Percentiles rank a stretch among this genome's conserved stretches.
phyloP scores from a whole-genome alignment of 2,329 filamentous ascomycete genomes.

The Penicillium sp. region DNA sequence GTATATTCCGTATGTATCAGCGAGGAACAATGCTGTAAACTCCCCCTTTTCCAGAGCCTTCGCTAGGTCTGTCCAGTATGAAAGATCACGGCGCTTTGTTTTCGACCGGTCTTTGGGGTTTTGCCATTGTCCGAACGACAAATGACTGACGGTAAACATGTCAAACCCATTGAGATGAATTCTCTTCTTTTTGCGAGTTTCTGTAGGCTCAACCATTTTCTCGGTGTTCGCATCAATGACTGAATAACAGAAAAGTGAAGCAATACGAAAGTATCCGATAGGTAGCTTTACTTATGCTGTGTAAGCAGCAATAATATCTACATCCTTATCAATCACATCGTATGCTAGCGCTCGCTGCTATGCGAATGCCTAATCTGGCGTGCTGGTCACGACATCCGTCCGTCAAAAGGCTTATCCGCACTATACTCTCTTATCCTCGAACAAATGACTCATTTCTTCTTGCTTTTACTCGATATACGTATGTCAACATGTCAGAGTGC shows the following conservation, averaged over 20 bases:
- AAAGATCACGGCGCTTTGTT: constrained; percentile 36
- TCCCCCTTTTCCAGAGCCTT: constrained; percentile 46
- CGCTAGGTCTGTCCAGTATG: constrained; percentile 47
- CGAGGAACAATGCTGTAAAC: constrained; percentile 51
- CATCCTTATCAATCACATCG: not conserved
- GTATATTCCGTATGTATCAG: constrained; percentile 55
- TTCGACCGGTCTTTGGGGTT: constrained; percentile 31
- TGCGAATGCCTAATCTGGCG: not conserved
- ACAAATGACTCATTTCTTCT: not conserved
- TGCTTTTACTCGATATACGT: not conserved
- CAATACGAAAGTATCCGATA: too few relatives aligned
- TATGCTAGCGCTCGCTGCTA: not conserved
- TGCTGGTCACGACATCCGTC: constrained; percentile 4
- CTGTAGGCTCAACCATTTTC: not conserved
- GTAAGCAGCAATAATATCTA: not conserved
- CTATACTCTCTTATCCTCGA: not conserved
- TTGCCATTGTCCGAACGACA: constrained; percentile 29
- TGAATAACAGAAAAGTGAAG: too few relatives aligned
- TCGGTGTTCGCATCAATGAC: too few relatives aligned
- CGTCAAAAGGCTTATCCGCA: not conserved
- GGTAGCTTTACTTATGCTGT: not conserved
- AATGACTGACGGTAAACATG: constrained; percentile 36
- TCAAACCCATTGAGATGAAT: constrained; percentile 39
- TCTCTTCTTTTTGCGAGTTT: not conserved
- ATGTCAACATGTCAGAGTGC: not conserved